Evolutionary conservation across 1,284 basidiomycete species (phyloP), one percentile per base, ranked within the genome.

Genomic region (Malassezia furfur): DNA sequence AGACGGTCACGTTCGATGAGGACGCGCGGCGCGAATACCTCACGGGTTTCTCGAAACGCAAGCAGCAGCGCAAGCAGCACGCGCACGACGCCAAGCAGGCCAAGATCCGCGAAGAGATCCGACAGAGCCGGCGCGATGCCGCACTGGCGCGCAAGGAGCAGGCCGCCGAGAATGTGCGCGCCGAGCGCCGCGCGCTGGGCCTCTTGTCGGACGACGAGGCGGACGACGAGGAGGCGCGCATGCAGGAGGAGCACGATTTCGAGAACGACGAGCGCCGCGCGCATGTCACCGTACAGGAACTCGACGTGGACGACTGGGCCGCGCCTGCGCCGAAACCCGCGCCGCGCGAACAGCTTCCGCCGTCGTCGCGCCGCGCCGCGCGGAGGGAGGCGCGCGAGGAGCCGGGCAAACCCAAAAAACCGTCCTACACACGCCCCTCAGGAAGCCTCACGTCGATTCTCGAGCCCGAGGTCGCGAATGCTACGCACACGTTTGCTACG

Each of bases 31-130:
- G 60, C 22, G 71, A 74, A 36, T 74, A 61, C 50, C 60, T 74
- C 14, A 72, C 70, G 2, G 71, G 71, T n/a, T 74, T 74, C 54
- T 57, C 59, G 38, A 72, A 70, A 61, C 61, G 71, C 47, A 74
- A 74, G 59, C 60, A 66, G 51, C 65, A 62, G 48, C 59, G 67
- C 37, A 72, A 70, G 51, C 60, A 67, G 50, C 65, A 63, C 1
- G 68, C 69, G 34, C 54, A 67, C 7, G 65, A 62, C 12, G 63
- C 59, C 30, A 60, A 62, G 35, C 64, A 64, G 21, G 54, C 56
- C 19, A 67, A 63, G 56, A 62, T 57, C 34, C 65, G 58, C 48
- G 63, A 67, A 19, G 64, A 62, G 50, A 61, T 59, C 45, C 59
- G 55, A n/a, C 50, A 41, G 10, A 57, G 54, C 3, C 59, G 64